A percentile compares a stretch with the other conserved stretches of the same genome.
These are phyloP conservation scores for Cryptosporidium sp. DNA, from an alignment of 169 alveolate species.

Conservation along the genomic window DNA sequence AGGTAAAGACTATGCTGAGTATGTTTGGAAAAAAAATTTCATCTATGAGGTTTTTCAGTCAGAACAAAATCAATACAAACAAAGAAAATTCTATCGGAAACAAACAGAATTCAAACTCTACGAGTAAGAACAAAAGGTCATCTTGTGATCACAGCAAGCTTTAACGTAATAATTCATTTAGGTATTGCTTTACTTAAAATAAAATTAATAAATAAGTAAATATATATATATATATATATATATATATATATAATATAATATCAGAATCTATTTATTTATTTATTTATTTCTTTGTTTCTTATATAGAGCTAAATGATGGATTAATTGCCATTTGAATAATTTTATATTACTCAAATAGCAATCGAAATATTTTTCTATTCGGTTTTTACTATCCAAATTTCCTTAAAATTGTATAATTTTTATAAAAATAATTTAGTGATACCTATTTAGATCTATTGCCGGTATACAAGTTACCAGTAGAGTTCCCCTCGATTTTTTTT, in stretches of 20 bases:
- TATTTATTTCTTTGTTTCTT: background rate
- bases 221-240: too few species aligned
- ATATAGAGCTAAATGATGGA: background rate
- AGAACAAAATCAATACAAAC: background rate
- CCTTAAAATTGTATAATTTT: background rate
- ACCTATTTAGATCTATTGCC: background rate
- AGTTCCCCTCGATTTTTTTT: background rate
- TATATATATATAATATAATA: too few species aligned
- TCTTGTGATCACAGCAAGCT: conserved; percentile 7
- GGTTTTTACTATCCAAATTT: background rate
- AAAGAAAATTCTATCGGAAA: background rate
- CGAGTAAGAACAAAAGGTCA: background rate
- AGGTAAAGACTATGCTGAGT: conserved; percentile 14
- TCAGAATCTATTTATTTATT: too few species aligned
- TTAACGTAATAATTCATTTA: conserved; percentile 4
- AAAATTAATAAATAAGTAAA: background rate
- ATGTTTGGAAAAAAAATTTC: background rate
- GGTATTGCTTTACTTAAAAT: conserved; percentile 7
- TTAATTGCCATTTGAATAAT: background rate
- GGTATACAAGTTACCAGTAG: background rate
- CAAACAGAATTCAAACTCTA: background rate
- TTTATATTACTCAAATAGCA: background rate
- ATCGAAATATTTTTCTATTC: too few species aligned
- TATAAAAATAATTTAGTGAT: too few species aligned
- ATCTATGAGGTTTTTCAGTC: background rate